phyloP scores from a whole-genome alignment of 2,329 filamentous ascomycete genomes.

The Fusarium marasasianum region DNA sequence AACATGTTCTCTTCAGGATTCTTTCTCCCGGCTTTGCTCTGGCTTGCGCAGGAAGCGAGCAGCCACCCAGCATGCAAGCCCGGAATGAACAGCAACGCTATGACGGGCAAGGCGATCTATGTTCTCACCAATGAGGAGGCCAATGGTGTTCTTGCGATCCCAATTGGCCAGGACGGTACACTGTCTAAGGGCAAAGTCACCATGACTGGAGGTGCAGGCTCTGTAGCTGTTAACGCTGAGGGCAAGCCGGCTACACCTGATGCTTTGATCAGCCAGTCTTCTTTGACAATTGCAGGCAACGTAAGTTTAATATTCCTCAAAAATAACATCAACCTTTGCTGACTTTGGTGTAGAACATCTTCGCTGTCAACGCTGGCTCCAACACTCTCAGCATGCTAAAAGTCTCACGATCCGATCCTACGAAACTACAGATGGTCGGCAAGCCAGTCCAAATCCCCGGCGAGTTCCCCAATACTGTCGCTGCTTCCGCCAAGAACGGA shows the following conservation, averaged over 20 bases:
- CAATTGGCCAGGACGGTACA: conserved; percentile 57
- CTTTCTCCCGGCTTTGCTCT: neutral
- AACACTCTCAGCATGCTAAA: conserved; percentile 62
- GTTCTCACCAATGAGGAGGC: conserved; percentile 62
- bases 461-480: conserved; percentile 63
- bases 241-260: conserved; percentile 57
- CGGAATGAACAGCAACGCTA: neutral
- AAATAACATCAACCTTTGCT: neutral
- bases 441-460: conserved; percentile 55
- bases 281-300: conserved; percentile 59
- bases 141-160: conserved; percentile 61
- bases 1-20: neutral
- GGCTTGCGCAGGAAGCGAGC: neutral
- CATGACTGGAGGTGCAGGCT: conserved; percentile 58
- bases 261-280: conserved; percentile 60
- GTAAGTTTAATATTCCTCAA: conserved; percentile 45
- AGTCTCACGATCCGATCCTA: conserved; percentile 54
- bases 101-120: conserved; percentile 60
- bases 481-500: conserved; percentile 54
- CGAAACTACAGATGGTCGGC: conserved; percentile 56
- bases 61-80: conserved; percentile 8
- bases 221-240: conserved; percentile 51
- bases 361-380: conserved; percentile 63
- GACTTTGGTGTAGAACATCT: conserved; percentile 53
- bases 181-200: conserved; percentile 55